Percentiles rank a stretch among this genome's conserved stretches.
Evolutionary conservation across 2,329 filamentous ascomycete species (phyloP).

Genomic region (Neonectria punicea): DNA sequence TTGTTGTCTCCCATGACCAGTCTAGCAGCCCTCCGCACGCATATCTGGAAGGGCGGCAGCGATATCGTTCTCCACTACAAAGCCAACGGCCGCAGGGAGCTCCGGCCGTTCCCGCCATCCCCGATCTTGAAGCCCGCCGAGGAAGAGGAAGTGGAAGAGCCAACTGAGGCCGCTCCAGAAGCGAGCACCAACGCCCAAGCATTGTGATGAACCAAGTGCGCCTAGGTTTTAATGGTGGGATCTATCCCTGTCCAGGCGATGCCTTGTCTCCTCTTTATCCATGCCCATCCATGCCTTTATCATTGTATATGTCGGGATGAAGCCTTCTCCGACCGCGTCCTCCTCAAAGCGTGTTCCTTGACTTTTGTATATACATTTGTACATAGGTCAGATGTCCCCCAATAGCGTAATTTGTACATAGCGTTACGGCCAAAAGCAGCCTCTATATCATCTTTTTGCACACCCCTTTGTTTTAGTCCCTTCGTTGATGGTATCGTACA

Average conservation of each 20-base stretch:
- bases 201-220: not conserved
- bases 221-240: not conserved
- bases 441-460: conserved; percentile 19
- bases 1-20: conserved; percentile 85
- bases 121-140: conserved; percentile 33
- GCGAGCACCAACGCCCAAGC: conserved; percentile 26
- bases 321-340: conserved; percentile 8
- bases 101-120: conserved; percentile 51
- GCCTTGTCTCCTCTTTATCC: not conserved
- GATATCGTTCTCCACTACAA: conserved; percentile 94
- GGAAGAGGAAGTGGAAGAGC: conserved; percentile 34
- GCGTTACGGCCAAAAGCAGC: conserved; percentile 38
- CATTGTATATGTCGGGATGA: conserved; percentile 27
- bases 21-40: conserved; percentile 89
- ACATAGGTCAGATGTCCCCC: conserved; percentile 35
- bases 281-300: not conserved
- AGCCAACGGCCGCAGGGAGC: conserved; percentile 83
- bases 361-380: conserved; percentile 38
- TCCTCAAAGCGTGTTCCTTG: conserved; percentile 29
- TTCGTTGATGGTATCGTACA: conserved; percentile 33
- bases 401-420: conserved; percentile 37
- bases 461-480: conserved; percentile 25
- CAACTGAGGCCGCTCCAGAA: conserved; percentile 28
- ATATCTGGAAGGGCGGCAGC: conserved; percentile 94
- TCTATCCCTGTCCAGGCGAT: not conserved